Base-by-base conservation (phyloP, 192 early-diverging fungal species). In the Pilobolus umbonatus region DNA sequence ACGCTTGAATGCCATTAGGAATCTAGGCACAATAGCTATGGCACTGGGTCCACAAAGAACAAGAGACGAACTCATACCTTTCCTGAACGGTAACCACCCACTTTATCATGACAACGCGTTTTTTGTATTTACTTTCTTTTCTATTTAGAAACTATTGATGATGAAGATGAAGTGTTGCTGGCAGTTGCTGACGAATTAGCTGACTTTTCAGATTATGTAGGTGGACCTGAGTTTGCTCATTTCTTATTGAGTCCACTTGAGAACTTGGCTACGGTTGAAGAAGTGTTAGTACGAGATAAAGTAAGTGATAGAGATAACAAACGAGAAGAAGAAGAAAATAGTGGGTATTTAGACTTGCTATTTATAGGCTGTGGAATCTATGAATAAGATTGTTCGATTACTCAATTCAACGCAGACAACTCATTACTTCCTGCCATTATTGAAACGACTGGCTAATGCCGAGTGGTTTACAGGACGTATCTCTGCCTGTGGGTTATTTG, bases 381-480 rank as follows among this genome's bases (percentile, higher is more conserved):
- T 96, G 55, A 87, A 85, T 64, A 93, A 95, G 67, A 88, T 99
- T 55, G 84, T 81, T 38, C 76, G 73, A 31, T 52, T 73, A 12
- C 79, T 99, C 68, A 82, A 82, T 64, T 80, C 85, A 58, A 66
- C 64, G 30, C 94, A 96, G 64, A 75, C 96, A 54, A 93, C 97
- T 60, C 86, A 93, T 49, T 86, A 85, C 63, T 91, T 90, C 60
- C 83, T 98, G 28, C 94, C 95, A 15, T 83, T 96, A 67, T 67
- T 99, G 35, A 95, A 91, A 62, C 85, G 95, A 3, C 83, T 99
- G 39, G 85, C 90, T n/a, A 75, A 76, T 40, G 95, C 95, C 46
- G 95, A 98, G 72, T 99, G 98, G 98, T 99, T 99, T 67, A 98
- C 98, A 21, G 92, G 88, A 67, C 88, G 95, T 49, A 89, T 91